Conservation (phyloP, 495 filamentous ascomycete species). For the Penicillium cataractarum region DNA sequence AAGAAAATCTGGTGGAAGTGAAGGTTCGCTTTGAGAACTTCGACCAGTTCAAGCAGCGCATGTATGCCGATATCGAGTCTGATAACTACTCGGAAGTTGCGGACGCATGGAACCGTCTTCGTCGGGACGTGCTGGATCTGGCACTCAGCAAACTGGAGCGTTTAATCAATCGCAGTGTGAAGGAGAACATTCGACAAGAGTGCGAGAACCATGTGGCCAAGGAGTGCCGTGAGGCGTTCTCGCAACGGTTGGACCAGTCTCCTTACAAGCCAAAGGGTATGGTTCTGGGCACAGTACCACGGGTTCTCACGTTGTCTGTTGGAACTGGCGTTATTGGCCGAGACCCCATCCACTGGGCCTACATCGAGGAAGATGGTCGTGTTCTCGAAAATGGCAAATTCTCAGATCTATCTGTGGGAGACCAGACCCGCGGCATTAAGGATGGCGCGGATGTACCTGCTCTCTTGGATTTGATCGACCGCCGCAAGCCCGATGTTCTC, state of each 20-base stretch:
- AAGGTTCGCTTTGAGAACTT: slow-evolving; percentile 74
- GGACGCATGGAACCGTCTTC: slow-evolving; percentile 90
- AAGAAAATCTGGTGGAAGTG: slow-evolving; percentile 88
- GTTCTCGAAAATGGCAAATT: slow-evolving; percentile 89
- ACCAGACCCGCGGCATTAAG: slow-evolving; percentile 63
- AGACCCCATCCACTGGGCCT: slow-evolving; percentile 88
- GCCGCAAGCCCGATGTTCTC: slow-evolving; percentile 85
- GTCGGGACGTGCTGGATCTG: slow-evolving; percentile 79
- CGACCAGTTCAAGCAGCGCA: slow-evolving; percentile 68
- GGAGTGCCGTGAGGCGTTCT: slow-evolving; percentile 81
- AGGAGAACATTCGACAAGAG: slow-evolving; percentile 86
- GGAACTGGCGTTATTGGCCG: slow-evolving; percentile 70
- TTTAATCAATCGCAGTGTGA: slow-evolving; percentile 84
- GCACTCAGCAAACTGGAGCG: slow-evolving; percentile 81
- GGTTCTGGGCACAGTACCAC: slow-evolving; percentile 82
- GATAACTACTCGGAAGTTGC: slow-evolving; percentile 95
- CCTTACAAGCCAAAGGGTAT: slow-evolving; percentile 96
- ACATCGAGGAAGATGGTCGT: slow-evolving; percentile 88
- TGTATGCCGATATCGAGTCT: slow-evolving; percentile 82
- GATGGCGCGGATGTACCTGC: slow-evolving; percentile 63
- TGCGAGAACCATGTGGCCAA: slow-evolving; percentile 88
- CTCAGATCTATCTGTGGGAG: slow-evolving; percentile 70
- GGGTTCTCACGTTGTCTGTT: slow-evolving; percentile 83
- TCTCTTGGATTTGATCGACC: slow-evolving; percentile 73
- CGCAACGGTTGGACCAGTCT: slow-evolving; percentile 87